Evolutionary conservation across 2,329 filamentous ascomycete genomes (phyloP).

Genomic region (Cladosporium cucumerinum): DNA sequence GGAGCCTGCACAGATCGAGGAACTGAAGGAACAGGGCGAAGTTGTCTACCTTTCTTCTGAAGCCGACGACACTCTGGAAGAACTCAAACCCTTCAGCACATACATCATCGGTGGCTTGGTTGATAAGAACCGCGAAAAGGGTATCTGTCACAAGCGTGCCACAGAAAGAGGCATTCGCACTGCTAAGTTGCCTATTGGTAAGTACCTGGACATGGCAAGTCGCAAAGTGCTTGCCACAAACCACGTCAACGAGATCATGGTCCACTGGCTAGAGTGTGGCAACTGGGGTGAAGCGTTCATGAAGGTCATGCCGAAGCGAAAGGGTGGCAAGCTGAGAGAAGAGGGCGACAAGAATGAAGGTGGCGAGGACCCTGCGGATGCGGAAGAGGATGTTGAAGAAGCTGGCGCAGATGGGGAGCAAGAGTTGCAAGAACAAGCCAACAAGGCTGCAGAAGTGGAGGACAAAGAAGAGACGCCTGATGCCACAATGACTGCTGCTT

Average conservation of each 20-base stretch:
- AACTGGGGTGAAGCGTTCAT: constrained; percentile 92
- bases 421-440: constrained; percentile 4
- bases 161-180: constrained; percentile 73
- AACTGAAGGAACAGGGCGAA: constrained; percentile 43
- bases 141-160: constrained; percentile 82
- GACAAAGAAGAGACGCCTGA: not conserved
- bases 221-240: constrained; percentile 87
- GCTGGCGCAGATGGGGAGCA: constrained; percentile 19
- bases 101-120: constrained; percentile 95
- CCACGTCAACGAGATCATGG: constrained; percentile 95
- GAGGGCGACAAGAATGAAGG: constrained; percentile 19
- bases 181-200: constrained; percentile 88
- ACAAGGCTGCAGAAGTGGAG: constrained; percentile 5
- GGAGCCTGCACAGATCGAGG: constrained; percentile 17
- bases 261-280: constrained; percentile 82
- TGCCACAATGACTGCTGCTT: not conserved
- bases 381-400: constrained; percentile 17
- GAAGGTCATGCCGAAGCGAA: constrained; percentile 83
- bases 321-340: constrained; percentile 67
- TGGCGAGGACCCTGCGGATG: constrained; percentile 20
- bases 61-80: constrained; percentile 77
- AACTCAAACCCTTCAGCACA: constrained; percentile 80
- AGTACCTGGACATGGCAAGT: constrained; percentile 88
- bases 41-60: constrained; percentile 90
- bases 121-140: constrained; percentile 95